Conservation (phyloP, 805 yeast genomes). For the Wickerhamomyces bovis region DNA sequence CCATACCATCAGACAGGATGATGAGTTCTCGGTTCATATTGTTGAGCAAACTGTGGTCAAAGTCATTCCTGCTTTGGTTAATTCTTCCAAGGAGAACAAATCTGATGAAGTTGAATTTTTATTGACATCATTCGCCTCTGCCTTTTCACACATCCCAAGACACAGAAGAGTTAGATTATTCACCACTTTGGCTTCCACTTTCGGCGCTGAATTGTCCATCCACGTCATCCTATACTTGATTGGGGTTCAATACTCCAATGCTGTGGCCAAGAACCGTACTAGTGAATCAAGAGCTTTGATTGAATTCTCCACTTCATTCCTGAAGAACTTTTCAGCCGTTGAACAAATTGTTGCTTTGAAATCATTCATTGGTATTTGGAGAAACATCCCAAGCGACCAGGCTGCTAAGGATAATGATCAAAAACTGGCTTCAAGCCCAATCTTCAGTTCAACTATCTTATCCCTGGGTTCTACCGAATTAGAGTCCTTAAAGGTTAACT, state of each 20-base stretch:
- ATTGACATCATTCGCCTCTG: conserved; percentile 85
- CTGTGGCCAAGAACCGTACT: conserved; percentile 47
- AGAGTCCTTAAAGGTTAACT: conserved; percentile 39
- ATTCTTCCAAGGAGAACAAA: conserved; percentile 34
- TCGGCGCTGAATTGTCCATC: conserved; percentile 62
- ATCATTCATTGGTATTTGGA: conserved; percentile 48
- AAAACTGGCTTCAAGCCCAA: conserved; percentile 43
- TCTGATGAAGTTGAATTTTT: conserved; percentile 74
- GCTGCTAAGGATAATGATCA: conserved; percentile 21
- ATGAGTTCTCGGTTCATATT: conserved; percentile 87
- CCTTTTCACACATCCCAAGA: conserved; percentile 92
- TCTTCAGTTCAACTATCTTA: conserved; percentile 58
- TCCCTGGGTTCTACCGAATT: conserved; percentile 45
- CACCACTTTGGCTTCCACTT: conserved; percentile 67
- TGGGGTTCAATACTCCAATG: conserved; percentile 68
- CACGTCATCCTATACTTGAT: conserved; percentile 71
- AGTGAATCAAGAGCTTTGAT: conserved; percentile 62
- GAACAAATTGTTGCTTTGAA: conserved; percentile 59
- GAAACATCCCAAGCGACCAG: conserved; percentile 31
- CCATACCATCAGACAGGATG: conserved; percentile 93
- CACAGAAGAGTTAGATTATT: conserved; percentile 89
- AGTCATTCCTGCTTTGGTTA: conserved; percentile 85
- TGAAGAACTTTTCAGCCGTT: conserved; percentile 58
- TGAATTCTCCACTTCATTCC: conserved; percentile 67
- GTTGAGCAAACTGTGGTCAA: conserved; percentile 86